phyloP scores from a whole-genome alignment of 768 basidiomycete species.

The Lactarius evosmus region DNA sequence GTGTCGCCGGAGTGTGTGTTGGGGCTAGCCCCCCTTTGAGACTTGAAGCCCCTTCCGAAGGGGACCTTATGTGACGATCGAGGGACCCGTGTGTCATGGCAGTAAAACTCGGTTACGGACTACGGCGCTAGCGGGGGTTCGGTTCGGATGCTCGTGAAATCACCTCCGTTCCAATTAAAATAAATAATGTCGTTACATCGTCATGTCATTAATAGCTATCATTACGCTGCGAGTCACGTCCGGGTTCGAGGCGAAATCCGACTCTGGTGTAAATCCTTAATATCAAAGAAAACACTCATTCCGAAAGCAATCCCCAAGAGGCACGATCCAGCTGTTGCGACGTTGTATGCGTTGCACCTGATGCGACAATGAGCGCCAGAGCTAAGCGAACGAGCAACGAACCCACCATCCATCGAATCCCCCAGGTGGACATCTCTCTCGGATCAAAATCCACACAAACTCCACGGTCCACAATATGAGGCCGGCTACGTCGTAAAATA shows the following conservation, averaged over 20 bases:
- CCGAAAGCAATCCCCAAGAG: constrained; percentile 54
- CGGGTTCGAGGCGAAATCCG: constrained; percentile 61
- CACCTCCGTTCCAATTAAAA: not conserved
- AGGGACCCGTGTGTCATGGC: constrained; percentile 21
- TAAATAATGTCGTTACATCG: constrained; percentile 2
- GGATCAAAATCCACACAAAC: constrained; percentile 59
- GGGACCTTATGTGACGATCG: constrained; percentile 20
- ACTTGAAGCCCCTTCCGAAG: not conserved
- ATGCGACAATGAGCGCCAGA: not conserved
- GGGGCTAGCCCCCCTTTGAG: not conserved
- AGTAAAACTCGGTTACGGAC: constrained; percentile 4
- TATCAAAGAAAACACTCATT: constrained; percentile 57
- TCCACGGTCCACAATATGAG: constrained; percentile 53
- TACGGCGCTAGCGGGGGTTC: not conserved
- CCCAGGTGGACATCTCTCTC: constrained; percentile 62
- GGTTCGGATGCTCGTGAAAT: not conserved
- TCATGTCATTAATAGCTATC: not conserved
- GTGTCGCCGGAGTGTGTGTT: not conserved
- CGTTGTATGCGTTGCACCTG: constrained; percentile 73
- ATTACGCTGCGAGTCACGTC: constrained; percentile 32
- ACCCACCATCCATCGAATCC: constrained; percentile 61
- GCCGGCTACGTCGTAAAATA: constrained; percentile 47
- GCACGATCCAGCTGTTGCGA: constrained; percentile 60
- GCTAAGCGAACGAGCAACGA: not conserved
- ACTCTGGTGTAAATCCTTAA: constrained; percentile 62